A percentile compares a stretch with the other conserved stretches of the same genome.
phyloP scores from a whole-genome alignment of 208 protist genomes.

The Leishmania lainsoni region DNA sequence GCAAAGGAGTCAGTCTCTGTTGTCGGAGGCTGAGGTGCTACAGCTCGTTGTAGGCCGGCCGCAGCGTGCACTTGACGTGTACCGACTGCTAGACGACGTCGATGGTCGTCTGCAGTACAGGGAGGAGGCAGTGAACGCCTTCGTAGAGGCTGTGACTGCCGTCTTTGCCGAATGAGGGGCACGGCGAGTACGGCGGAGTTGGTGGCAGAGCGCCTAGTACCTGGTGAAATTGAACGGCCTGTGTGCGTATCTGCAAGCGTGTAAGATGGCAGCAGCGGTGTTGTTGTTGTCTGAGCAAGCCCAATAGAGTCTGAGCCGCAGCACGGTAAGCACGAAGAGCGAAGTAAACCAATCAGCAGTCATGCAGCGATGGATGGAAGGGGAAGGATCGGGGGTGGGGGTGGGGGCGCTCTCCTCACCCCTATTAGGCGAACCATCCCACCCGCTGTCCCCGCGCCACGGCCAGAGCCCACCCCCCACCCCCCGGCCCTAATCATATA shows the following conservation, averaged over 20 bases:
- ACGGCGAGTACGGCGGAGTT: background rate
- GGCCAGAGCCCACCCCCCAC: background rate
- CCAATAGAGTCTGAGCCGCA: background rate
- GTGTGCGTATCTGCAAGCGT: background rate
- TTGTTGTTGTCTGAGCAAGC: background rate
- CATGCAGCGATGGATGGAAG: background rate
- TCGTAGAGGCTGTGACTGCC: conserved; percentile 47
- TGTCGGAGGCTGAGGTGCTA: conserved; percentile 60
- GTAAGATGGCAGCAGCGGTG: background rate
- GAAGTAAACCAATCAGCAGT: background rate
- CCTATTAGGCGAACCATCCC: background rate
- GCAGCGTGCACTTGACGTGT: conserved; percentile 51
- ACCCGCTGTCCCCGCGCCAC: background rate
- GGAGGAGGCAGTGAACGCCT: conserved; percentile 44
- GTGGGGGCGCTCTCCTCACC: background rate
- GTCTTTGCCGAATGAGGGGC: conserved; percentile 15
- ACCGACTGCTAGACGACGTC: conserved; percentile 66
- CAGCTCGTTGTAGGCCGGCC: conserved; percentile 64
- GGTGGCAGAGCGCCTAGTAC: background rate
- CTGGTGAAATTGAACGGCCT: background rate
- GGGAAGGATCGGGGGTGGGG: background rate
- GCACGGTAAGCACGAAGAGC: background rate
- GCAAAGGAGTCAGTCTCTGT: conserved; percentile 12
- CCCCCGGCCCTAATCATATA: background rate
- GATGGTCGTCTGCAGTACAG: conserved; percentile 38